phyloP scores from a whole-genome alignment of 176 grass and related monocot genomes.

The Leersia perrieri region DNA sequence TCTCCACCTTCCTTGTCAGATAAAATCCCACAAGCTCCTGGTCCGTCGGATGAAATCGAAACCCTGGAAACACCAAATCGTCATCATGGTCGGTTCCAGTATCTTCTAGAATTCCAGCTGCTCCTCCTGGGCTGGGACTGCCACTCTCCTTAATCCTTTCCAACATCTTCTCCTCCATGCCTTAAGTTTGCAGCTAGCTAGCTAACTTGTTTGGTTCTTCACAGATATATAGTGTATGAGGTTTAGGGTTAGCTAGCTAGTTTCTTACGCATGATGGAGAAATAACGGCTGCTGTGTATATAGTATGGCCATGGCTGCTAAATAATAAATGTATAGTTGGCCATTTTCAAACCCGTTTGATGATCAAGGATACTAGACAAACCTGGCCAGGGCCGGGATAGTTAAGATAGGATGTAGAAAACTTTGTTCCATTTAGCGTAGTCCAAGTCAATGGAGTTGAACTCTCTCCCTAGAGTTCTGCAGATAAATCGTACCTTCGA shows the following conservation, averaged over 20 bases:
- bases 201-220: not conserved
- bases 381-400: not conserved
- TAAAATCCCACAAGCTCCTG: constrained; percentile 58
- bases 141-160: constrained; percentile 2
- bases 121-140: not conserved
- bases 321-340: constrained; percentile 15
- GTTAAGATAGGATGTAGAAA: not conserved
- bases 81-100: constrained; percentile 23
- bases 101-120: not conserved
- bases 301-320: not conserved
- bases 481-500: not conserved
- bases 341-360: not conserved
- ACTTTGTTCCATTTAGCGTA: not conserved
- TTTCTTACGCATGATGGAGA: not conserved
- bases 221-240: not conserved
- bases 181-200: not conserved
- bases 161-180: constrained; percentile 3
- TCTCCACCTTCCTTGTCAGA: constrained; percentile 50
- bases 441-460: constrained; percentile 7
- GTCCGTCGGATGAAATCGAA: constrained; percentile 67
- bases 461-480: not conserved
- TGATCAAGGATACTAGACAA: not conserved
- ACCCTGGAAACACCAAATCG: constrained; percentile 43
- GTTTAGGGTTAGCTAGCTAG: not conserved
- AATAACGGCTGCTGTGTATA: not conserved